Evolutionary conservation across 2,329 filamentous ascomycete genomes (phyloP), one percentile per base, ranked within the genome.

Genomic region (Cryphonectria nitschkei): DNA sequence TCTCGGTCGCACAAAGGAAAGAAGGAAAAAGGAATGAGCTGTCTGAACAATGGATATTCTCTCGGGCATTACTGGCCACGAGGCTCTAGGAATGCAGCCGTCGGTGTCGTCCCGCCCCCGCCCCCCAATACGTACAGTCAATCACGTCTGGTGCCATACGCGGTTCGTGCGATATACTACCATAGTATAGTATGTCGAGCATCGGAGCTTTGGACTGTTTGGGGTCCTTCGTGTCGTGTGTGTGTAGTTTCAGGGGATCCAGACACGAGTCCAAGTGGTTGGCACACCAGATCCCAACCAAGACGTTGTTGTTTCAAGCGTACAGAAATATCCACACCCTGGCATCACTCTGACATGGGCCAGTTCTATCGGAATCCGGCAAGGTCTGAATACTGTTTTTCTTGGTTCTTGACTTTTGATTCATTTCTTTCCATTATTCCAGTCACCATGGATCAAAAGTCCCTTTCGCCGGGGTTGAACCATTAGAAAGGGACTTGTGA

Each of bases 281-380:
- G 54, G 54, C 54, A 58, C 54, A 58, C 54, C 54, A 58, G 54
- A 58, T 34, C 26, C 54, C 54, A 58, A 32, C 7, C 26, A 58
- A 32, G 54, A 14, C 26, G 14, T 29, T 13, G 26, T 34, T 32
- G 54, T 58, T 34, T 58, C 54, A 58, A 58, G 54, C 54, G 29
- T 19, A 58, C 54, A 58, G 32, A 58, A 58, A 58, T 58, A 58
- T 58, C 54, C 29, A 58, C 54, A 58, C 54, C 54, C 54, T 58
- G 29, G 54, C 29, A 32, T 19, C 29, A 19, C 7, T 32, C n/a
- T 32, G 54, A 32, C 54, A 58, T 19, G 54, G 54, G 26, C 52
- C 54, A 13, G 13, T 58, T 19, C 3, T 16, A 19, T 34, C 54
- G 54, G 54, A 34, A 32, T 56, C 3, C 29, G 54, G 54, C 54